phyloP scores from a whole-genome alignment of 23 red algal species.

The Gracilaria caudata region DNA sequence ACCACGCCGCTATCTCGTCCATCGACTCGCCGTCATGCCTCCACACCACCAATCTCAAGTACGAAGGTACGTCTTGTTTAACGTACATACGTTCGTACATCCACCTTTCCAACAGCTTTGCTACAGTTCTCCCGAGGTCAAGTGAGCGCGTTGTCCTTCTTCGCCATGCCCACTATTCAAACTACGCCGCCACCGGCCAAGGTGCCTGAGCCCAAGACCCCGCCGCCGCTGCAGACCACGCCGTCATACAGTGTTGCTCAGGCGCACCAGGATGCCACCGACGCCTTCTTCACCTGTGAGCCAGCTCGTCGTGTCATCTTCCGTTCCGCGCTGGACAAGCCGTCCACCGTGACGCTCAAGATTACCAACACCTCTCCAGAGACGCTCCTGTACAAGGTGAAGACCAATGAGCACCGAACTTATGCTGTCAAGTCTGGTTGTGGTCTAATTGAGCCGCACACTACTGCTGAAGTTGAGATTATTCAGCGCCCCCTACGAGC shows the following conservation, averaged over 20 bases:
- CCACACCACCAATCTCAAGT: too few species aligned
- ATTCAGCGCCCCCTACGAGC: conserved; percentile 7
- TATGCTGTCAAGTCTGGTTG: conserved; percentile 24
- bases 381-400: conserved; percentile 22
- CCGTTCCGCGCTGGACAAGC: conserved; percentile 14
- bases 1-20: conserved; percentile 3
- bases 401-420: conserved; percentile 31
- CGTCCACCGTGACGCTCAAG: conserved; percentile 22
- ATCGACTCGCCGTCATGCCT: not conserved
- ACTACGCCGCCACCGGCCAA: not conserved
- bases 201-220: conserved; percentile 12
- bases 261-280: not conserved
- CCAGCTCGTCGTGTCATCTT: conserved; percentile 17
- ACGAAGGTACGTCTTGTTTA: not conserved
- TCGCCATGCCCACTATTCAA: conserved; percentile 17
- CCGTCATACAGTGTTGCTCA: not conserved
- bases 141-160: too few species aligned
- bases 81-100: not conserved
- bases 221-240: not conserved
- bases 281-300: conserved; percentile 3
- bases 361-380: conserved; percentile 29
- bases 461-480: conserved; percentile 12
- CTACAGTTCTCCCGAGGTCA: not conserved
- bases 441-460: conserved; percentile 20
- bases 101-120: not conserved